Base-by-base conservation (phyloP, 2,329 filamentous ascomycete genomes). In the Cladosporium phlei region DNA sequence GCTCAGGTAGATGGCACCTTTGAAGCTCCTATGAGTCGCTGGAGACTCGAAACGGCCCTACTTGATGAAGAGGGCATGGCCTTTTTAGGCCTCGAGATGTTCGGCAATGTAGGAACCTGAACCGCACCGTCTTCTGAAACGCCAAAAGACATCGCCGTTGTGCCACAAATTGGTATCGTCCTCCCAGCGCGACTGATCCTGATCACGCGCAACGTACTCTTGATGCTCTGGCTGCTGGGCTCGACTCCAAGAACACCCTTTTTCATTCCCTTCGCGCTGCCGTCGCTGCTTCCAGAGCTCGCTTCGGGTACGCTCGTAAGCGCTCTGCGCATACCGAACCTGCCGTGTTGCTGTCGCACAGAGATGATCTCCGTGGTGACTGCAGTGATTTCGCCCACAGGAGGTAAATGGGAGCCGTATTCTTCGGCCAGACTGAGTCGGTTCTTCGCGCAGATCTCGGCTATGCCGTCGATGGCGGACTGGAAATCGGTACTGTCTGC, bases 401-500 rank as follows among this genome's bases (percentile, higher is more conserved):
- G 79, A 17, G 79, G 79, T 27, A 81, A 71, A 60, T 83, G 79
- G 33, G 78, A 77, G 25, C 72, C 74, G 59, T 83, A 80, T 58
- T 82, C 78, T 56, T 82, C 78, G 8, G 79, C 78, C 49, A 83
- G 64, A 55, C 78, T 81, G 57, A 81, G 66, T 53, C 74, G 74
- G 61, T 77, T 82, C 49, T 77, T 70, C 3, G 79, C 79, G 54
- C 77, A 80, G 50, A 83, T 81, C 55, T 81, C 77, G 19, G 79
- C 78, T 54, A 83, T 82, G 12, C 77, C 76, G 56, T 82, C 76
- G 44, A 83, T 70, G 8, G 78, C 78, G 11, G 66, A 66, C 51
- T 75, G 68, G 37, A 82, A 78, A 54, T 82, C 78, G 10, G 76
- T 73, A 27, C 52, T 48, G 47, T 80, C 76, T 46, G 58, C 56